phyloP scores from a whole-genome alignment of 225 moss, liverwort and hornwort genomes.

The Sphagnum contortum region DNA sequence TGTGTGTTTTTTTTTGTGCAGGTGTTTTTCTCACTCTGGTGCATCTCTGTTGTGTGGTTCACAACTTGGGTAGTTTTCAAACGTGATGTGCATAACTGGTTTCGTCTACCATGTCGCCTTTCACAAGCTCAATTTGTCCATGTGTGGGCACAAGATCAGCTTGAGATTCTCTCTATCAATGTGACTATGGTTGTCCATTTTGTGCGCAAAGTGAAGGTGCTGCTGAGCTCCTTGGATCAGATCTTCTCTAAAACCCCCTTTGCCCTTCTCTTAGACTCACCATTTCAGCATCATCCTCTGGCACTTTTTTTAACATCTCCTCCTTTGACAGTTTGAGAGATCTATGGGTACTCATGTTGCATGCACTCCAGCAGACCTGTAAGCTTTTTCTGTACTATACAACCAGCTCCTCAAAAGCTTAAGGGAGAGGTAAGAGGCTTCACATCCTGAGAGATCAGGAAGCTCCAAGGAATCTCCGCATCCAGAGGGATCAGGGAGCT shows the following conservation, averaged over 20 bases:
- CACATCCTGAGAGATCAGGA: no score
- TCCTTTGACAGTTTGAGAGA: no score
- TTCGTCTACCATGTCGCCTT: conserved; percentile 46
- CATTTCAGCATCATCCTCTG: no score
- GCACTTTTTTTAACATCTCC: no score
- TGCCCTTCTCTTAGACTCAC: neutral
- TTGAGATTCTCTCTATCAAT: conserved; percentile 40
- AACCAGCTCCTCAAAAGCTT: no score
- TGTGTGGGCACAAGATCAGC: conserved; percentile 50
- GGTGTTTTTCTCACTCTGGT: conserved; percentile 65
- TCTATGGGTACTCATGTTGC: no score
- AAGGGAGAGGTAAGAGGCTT: no score
- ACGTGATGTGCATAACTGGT: conserved; percentile 64
- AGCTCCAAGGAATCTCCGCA: no score
- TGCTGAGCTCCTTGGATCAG: neutral
- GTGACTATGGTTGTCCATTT: conserved; percentile 27
- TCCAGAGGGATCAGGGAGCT: no score
- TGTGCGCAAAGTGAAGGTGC: conserved; percentile 52
- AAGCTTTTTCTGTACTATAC: no score
- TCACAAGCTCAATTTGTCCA: conserved; percentile 35
- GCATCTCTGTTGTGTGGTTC: conserved; percentile 54
- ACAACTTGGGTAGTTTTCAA: conserved; percentile 41
- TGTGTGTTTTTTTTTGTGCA: conserved; percentile 7
- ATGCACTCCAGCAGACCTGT: no score
- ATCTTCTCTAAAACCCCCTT: neutral